phyloP scores from a whole-genome alignment of 2,329 filamentous ascomycete species.

The Ophiosphaerella herpotricha region DNA sequence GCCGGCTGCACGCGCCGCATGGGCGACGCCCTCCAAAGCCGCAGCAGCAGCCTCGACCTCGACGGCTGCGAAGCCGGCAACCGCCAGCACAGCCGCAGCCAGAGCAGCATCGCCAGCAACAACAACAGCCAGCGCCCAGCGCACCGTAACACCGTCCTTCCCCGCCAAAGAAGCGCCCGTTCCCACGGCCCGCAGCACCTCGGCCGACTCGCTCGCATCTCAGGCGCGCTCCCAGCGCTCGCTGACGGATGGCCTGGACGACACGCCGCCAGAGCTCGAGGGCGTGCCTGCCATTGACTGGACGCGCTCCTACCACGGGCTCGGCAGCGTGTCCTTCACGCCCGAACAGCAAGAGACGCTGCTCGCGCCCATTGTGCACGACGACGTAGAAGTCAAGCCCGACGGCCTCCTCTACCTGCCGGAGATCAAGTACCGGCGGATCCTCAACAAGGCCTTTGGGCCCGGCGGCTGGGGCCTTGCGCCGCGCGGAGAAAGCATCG shows the following conservation, averaged over 20 bases:
- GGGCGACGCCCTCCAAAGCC: constrained; percentile 24
- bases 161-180: constrained; percentile 40
- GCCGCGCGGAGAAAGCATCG: constrained; percentile 81
- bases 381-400: constrained; percentile 95
- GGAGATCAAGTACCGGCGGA: constrained; percentile 95
- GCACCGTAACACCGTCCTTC: constrained; percentile 34
- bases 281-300: constrained; percentile 70
- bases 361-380: constrained; percentile 66
- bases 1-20: constrained; percentile 28
- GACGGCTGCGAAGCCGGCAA: constrained; percentile 15
- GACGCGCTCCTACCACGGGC: constrained; percentile 81
- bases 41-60: constrained; percentile 16
- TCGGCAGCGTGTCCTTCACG: constrained; percentile 72
- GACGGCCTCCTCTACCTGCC: constrained; percentile 96
- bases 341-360: constrained; percentile 71
- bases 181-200: constrained; percentile 36
- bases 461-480: constrained; percentile 95
- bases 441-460: constrained; percentile 88
- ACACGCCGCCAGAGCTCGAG: constrained; percentile 55
- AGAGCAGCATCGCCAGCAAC: constrained; percentile 15
- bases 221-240: constrained; percentile 43
- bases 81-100: constrained; percentile 10
- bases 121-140: constrained; percentile 21
- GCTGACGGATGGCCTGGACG: constrained; percentile 55
- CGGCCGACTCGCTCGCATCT: constrained; percentile 29